Evolutionary conservation across 257 asterid species (phyloP), one percentile per base, ranked within the genome.

Genomic region (Euphrasia confusa): DNA sequence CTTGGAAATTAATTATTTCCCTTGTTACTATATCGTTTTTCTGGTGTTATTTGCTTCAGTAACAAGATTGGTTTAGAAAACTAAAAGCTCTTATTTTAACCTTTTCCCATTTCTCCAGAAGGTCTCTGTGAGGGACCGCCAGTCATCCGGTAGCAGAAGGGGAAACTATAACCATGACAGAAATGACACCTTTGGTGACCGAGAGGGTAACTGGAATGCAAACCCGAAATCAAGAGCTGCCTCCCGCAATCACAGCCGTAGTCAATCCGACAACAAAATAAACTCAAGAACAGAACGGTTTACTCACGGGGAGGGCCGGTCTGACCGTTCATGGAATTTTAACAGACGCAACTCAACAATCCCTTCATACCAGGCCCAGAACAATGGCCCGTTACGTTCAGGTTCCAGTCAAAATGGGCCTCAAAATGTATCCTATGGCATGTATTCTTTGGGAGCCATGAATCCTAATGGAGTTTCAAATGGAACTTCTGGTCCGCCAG

Each of bases 141-240:
- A 83, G 71, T 71, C 95, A n/a, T 70, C 96, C 54, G 75, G 88
- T 70, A 64, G 63, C 64, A 81, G 95, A 80, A 83, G 95, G 74
- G 97, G 97, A 70, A 81, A 72, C 65, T 86, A 81, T 70, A 81
- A 74, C 81, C 77, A 84, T 60, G 95, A 86, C 68, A 75, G 91
- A 76, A 85, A 70, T 52, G 90, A 85, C 56, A 75, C 40, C 74
- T 81, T 71, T 58, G 76, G 77, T 67, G 97, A 85, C 69, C 80
- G 88, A 79, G 96, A 88, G 24, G 89, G 86, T 32, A 84, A 73
- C 80, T 91, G 97, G 96, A 83, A 80, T 74, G 62, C 64, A 63
- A 84, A 74, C 68, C 55, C 89, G 57, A 92, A 82, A 66, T 73
- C 91, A 49, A 84, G 95, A 72, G 83, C 79, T 69, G 77, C 84